A percentile compares a stretch with the other conserved stretches of the same genome.
Conservation (phyloP, 257 asterid genomes). For the Schizonepeta tenuifolia region DNA sequence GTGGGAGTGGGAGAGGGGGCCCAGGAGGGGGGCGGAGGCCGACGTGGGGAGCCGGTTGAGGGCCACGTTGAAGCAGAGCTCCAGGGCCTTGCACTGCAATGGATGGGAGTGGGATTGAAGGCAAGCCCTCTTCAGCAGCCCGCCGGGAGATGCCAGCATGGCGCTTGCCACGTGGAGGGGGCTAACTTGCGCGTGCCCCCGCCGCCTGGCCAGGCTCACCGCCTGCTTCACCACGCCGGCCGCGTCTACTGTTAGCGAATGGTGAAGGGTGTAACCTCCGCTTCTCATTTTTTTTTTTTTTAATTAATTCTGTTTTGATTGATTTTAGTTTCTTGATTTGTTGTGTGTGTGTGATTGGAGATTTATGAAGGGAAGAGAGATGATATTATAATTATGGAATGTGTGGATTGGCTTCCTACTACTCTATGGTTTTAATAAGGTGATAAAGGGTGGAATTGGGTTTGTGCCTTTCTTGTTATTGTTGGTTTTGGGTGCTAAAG, state of each 20-base stretch:
- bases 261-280: slow-evolving; percentile 90
- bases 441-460: slow-evolving; percentile 31
- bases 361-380: not conserved
- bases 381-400: slow-evolving; percentile 1
- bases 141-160: slow-evolving; percentile 67
- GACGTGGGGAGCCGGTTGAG: slow-evolving; percentile 92
- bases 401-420: not conserved
- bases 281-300: slow-evolving; percentile 53
- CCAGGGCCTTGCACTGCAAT: slow-evolving; percentile 93
- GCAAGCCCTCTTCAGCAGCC: slow-evolving; percentile 74
- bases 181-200: slow-evolving; percentile 95
- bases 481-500: slow-evolving; percentile 71
- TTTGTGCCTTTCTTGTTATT: slow-evolving; percentile 88
- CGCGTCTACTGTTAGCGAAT: slow-evolving; percentile 78
- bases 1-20: slow-evolving; percentile 67
- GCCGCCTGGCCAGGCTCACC: slow-evolving; percentile 64
- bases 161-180: slow-evolving; percentile 94
- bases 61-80: slow-evolving; percentile 94
- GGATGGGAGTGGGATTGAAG: slow-evolving; percentile 91
- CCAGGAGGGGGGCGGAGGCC: slow-evolving; percentile 59
- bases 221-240: slow-evolving; percentile 81
- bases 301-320: not conserved
- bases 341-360: not conserved
- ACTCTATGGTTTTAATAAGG: slow-evolving; percentile 44
- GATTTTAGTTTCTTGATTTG: not conserved